Percentiles rank a stretch among this genome's conserved stretches.
Conservation (phyloP, 441 rosid species). For the Mallotus japonicus region DNA sequence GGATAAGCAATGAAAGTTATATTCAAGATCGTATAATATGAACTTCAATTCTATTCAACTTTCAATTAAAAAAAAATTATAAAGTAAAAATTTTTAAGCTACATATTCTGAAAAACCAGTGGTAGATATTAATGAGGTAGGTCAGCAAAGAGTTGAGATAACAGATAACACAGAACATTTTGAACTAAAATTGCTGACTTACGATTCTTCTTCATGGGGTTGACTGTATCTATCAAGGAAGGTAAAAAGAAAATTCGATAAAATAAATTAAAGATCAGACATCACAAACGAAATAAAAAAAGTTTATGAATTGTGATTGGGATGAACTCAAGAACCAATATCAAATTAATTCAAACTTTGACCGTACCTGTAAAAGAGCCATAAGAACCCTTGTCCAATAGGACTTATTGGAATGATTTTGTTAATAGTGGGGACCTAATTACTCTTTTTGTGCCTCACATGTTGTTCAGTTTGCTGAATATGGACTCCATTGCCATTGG, state of each 20-base stretch:
- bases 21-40: too few relatives aligned
- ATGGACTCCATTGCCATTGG: not conserved
- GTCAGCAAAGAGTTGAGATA: constrained; percentile 6
- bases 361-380: constrained; percentile 26
- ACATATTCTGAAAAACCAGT: not conserved
- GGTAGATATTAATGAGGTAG: constrained; percentile 17
- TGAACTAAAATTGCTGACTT: constrained; percentile 25
- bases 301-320: not conserved
- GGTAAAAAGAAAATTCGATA: constrained; percentile 33
- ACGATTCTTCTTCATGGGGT: not conserved
- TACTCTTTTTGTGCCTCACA: not conserved
- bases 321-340: constrained; percentile 16
- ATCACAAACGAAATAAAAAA: not conserved
- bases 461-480: not conserved
- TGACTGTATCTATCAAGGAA: constrained; percentile 39
- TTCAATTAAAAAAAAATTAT: too few relatives aligned
- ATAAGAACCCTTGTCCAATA: constrained; percentile 17
- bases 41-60: too few relatives aligned
- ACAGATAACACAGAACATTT: constrained; percentile 14
- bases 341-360: constrained; percentile 17
- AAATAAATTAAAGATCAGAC: not conserved
- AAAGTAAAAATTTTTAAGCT: too few relatives aligned
- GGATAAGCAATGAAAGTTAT: too few relatives aligned
- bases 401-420: not conserved
- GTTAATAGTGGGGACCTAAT: not conserved